Evolutionary conservation across 2,329 filamentous ascomycete species (phyloP), one percentile per base, ranked within the genome.

Genomic region (Colletotrichum noveboracense): DNA sequence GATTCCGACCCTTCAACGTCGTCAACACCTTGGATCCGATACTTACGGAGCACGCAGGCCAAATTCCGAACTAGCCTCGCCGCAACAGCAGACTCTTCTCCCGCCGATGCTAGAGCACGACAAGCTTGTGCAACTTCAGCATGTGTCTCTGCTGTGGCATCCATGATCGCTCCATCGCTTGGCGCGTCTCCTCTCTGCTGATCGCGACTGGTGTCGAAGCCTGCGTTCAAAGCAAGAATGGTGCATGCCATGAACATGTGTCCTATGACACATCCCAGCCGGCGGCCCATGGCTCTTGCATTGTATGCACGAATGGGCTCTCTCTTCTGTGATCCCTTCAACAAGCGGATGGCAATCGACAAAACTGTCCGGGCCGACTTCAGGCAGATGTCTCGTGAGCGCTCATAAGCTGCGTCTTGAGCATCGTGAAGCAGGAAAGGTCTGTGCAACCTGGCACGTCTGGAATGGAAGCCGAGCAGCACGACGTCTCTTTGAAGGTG

Each of bases 401-500:
- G 69, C 18, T 71, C 60, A 16, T 80, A 76, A 1, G 74, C 24
- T 2, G 61, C 34, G 7, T 66, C 32, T 8, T 36, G 30, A 1
- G 66, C 70, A n/a, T 79, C 71, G 16, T 75, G 74, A 16, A 81
- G 73, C 5, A 82, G 73, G 58, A 82, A 83, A 3, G 81, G 80
- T 4, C 81, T 78, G 18, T 81, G 79, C 2, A 82, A 60, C 7
- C 80, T 77, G 1, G 81, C 81, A 13, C 80, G 78, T 14, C 81
- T 76, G 2, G 80, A 78, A 30, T 82, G 75, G 24, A 79, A 78
- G 28, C 78, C 77, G 2, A 82, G 61, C 0, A 78, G 66, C 7
- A 80, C 71, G 6, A 79, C 66, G 14, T 78, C 78, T 43, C 80
- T 78, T 52, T 81, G 78, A 0, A 80, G 66, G 21, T 61, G 62